Evolutionary conservation across 169 alveolate genomes (phyloP), one percentile per base, ranked within the genome.

Genomic region (Babesia bigemina): DNA sequence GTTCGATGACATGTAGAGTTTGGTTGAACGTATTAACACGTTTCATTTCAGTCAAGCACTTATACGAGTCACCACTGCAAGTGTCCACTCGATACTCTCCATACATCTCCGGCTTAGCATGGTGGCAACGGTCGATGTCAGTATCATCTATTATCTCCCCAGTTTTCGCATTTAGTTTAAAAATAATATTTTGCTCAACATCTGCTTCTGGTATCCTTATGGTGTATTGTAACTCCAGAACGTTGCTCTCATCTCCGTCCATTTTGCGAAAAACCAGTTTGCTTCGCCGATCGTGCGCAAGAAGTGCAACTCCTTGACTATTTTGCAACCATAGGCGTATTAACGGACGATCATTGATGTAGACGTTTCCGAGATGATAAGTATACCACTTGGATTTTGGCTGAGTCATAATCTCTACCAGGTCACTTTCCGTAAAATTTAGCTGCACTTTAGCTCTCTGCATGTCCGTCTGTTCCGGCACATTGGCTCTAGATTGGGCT

Each of bases 321-420:
- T 67, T 53, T 22, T 67, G 66, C 58, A 67, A 42, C 76, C 76
- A 39, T 24, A 44, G 7, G 36, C 66, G 28, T 22, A 67, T 19
- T 67, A 67, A n/a, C 10, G 76, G 76, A 7, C 17, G 14, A 13
- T 14, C 26, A 9, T 55, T 65, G 36, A 67, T 55, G 26, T 36
- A 67, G 14, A 67, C 55, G 24, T 50, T 67, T 22, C 57, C 66
- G 2, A 67, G 65, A 33, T 67, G 76, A 22, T 67, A 67, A 9
- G 39, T 48, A 52, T 67, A 11, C 76, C 76, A 67, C 53, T 39
- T 50, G 2, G 76, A 67, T 14, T 13, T 36, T 22, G 26, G 76
- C 55, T 33, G 12, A 7, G 76, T n/a, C 55, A 55, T 19, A 12
- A 67, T n/a, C 29, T 17, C 19, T 12, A 42, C 16, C 45, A 67